Conservation (phyloP, 23 red algal genomes). For the Agarophyton chilense region DNA sequence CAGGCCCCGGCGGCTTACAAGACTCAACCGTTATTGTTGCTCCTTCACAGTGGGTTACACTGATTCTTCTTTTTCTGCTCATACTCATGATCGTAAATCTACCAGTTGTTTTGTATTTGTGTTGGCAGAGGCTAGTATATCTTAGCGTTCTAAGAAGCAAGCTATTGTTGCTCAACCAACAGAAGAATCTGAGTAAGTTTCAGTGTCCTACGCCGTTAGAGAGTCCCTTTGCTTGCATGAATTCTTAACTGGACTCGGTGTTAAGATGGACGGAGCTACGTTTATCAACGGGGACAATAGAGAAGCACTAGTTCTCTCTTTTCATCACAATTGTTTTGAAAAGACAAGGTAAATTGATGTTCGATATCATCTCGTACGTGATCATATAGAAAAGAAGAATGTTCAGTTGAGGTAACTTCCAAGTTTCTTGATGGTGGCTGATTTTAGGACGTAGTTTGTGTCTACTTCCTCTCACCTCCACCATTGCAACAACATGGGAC, state of each 20-base stretch:
- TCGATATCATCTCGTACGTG: conserved; percentile 12
- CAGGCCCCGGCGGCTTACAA: too few species aligned
- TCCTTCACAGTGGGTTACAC: conserved; percentile 16
- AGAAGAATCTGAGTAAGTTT: conserved; percentile 20
- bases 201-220: background rate
- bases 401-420: background rate
- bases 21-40: too few species aligned
- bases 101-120: background rate
- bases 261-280: too few species aligned
- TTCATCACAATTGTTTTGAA: background rate
- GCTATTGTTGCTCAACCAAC: background rate
- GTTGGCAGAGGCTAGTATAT: background rate
- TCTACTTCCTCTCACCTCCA: background rate
- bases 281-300: background rate
- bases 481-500: background rate
- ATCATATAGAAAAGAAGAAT: conserved; percentile 8
- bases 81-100: background rate
- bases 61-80: conserved; percentile 23
- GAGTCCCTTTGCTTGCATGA: conserved; percentile 8
- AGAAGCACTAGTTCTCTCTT: background rate
- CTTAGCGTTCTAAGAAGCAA: conserved; percentile 15
- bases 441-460: background rate
- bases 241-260: too few species aligned
- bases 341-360: background rate
- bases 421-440: background rate